phyloP scores from a whole-genome alignment of 192 early-diverging fungal genomes.

The Rhizoclosmatium globosum region DNA sequence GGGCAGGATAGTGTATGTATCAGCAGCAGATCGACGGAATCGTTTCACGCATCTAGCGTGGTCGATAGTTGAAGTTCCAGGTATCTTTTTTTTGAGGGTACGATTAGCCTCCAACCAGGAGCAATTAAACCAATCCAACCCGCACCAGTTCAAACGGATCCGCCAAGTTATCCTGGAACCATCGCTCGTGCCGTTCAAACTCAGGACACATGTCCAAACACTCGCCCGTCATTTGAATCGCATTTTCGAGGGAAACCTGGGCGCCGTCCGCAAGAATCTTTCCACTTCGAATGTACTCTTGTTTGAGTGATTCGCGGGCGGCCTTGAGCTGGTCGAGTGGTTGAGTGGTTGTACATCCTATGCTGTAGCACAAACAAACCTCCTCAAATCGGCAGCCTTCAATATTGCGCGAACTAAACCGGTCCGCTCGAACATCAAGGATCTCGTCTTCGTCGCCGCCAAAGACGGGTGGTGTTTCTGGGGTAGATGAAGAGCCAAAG shows the following conservation, averaged over 20 bases:
- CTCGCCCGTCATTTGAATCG: constrained; percentile 76
- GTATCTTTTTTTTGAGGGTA: constrained; percentile 36
- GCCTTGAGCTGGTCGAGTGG: constrained; percentile 62
- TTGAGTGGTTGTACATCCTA: too few species aligned
- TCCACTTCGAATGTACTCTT: constrained; percentile 68
- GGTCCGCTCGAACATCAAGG: not conserved
- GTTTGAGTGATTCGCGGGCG: constrained; percentile 66
- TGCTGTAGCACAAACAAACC: too few species aligned
- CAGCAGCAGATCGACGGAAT: constrained; percentile 87
- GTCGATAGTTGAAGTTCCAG: constrained; percentile 70
- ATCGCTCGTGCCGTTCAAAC: constrained; percentile 86
- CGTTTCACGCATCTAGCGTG: constrained; percentile 77
- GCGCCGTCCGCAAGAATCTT: constrained; percentile 69
- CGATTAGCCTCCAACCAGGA: too few species aligned
- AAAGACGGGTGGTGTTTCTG: too few species aligned
- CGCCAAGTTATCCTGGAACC: constrained; percentile 76
- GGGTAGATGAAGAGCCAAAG: too few species aligned
- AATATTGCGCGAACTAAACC: not conserved
- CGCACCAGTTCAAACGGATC: constrained; percentile 72
- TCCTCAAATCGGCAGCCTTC: not conserved
- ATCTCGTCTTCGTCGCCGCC: not conserved
- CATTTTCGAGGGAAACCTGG: constrained; percentile 66
- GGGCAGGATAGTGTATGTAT: constrained; percentile 83
- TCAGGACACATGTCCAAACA: constrained; percentile 91
- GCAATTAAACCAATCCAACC: not conserved